These are phyloP conservation scores for Erythrobasidium yunnanense DNA, from an alignment of 768 basidiomycete species.

Conservation along the genomic window DNA sequence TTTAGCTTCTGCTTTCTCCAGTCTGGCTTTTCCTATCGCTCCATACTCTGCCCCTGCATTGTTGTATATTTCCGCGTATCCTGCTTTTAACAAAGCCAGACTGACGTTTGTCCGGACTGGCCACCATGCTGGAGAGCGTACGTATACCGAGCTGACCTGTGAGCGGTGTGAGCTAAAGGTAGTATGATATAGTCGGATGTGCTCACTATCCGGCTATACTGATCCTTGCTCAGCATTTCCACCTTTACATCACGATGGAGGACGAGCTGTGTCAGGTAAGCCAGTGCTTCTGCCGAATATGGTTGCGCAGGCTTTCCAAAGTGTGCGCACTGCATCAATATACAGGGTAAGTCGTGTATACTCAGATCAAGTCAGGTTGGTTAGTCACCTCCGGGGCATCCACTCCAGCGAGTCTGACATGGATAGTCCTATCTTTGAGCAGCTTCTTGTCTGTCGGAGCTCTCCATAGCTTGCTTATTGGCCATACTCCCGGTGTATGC, in stretches of 20 bases:
- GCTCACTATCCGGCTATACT: slow-evolving; percentile 71
- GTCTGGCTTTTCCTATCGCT: slow-evolving; percentile 47
- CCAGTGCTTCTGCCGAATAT: slow-evolving; percentile 59
- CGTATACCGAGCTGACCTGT: slow-evolving; percentile 25
- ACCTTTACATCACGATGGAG: slow-evolving; percentile 56
- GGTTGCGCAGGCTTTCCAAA: slow-evolving; percentile 74
- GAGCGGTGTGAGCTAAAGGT: background rate
- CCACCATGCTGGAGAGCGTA: slow-evolving; percentile 47
- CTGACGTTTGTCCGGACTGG: slow-evolving; percentile 49
- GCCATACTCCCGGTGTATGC: slow-evolving; percentile 67
- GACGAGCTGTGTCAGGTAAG: slow-evolving; percentile 56
- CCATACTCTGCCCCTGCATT: slow-evolving; percentile 74
- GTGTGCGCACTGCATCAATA: slow-evolving; percentile 53
- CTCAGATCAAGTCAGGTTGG: slow-evolving; percentile 34
- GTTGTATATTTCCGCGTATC: slow-evolving; percentile 61
- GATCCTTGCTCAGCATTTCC: slow-evolving; percentile 64
- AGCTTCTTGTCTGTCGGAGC: slow-evolving; percentile 56
- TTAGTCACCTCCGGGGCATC: slow-evolving; percentile 71
- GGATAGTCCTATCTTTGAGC: slow-evolving; percentile 67
- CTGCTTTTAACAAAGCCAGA: slow-evolving; percentile 66
- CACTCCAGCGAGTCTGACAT: slow-evolving; percentile 76
- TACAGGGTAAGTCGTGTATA: background rate
- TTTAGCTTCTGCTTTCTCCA: slow-evolving; percentile 53
- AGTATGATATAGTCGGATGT: slow-evolving; percentile 16
- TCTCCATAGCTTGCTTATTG: slow-evolving; percentile 58